Base-by-base conservation (phyloP, 495 filamentous ascomycete species). In the Penicillium antarcticum region DNA sequence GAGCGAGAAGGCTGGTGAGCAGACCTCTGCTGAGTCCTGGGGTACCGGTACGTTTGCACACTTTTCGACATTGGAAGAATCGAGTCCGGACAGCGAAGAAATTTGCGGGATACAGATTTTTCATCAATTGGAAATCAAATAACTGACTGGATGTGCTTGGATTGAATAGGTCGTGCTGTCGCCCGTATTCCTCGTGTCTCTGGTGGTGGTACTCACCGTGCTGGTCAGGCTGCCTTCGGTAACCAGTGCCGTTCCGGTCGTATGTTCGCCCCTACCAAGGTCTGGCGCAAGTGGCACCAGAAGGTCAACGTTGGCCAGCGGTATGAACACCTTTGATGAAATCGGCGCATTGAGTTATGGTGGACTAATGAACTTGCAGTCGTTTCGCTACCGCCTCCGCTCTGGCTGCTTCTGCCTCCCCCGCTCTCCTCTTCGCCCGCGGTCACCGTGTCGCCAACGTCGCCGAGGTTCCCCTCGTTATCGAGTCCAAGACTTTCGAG, bases 141-240 rank as follows among this genome's bases (percentile, higher is more conserved):
- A 35, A 41, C 65, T 73, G 55, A 74, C 62, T 29, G 36, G 36
- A 45, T 37, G 24, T 21, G 48, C 60, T 42, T 56, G 18, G 6
- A 26, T 36, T 52, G 17, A 48, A 61, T 62, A 97, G 92, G 92
- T 80, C 94, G 94, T 76, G 94, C 94, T 80, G 94, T 98, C 69
- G 94, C 94, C 74, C 94, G 94, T 97, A 98, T 98, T 67, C 94
- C 94, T 60, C 94, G 94, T 96, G 95, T 98, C 75, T 97, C 92
- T 67, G 94, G 94, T 82, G 94, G 94, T 81, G 94, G 94, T 87
- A 98, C 94, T 72, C 94, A 98, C 84, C 94, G 94, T 83, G 94
- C 94, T 71, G 94, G 94, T 80, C 94, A 98, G 80, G 94, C 94
- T 78, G 94, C 94, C 60, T 98, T 98, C 79, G 94, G 94, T 87